Percentiles rank a stretch among this genome's conserved stretches.
These are phyloP conservation scores for Arthrobotrys pseudoclavata DNA, from an alignment of 2,329 filamentous ascomycete genomes.

Conservation along the genomic window DNA sequence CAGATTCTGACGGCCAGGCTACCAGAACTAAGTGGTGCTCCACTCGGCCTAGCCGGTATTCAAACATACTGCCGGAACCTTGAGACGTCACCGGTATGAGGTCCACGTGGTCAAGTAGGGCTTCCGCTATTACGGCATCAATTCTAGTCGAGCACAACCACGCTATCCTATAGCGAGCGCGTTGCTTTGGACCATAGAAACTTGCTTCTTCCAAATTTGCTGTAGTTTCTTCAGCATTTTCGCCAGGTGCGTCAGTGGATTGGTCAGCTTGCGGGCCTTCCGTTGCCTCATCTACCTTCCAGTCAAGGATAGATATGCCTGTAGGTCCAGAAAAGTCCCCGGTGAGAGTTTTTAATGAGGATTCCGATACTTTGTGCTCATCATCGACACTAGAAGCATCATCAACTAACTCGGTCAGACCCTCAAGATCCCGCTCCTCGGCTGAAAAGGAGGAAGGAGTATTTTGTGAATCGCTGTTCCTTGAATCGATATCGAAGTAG, in stretches of 20 bases:
- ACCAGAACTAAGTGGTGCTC: constrained; percentile 65
- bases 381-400: background rate
- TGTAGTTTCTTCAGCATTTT: background rate
- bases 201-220: background rate
- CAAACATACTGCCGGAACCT: constrained; percentile 58
- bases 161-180: constrained; percentile 23
- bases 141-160: constrained; percentile 16
- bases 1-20: constrained; percentile 51
- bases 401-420: constrained; percentile 25
- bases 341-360: constrained; percentile 20
- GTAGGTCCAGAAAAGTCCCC: background rate
- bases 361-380: constrained; percentile 24
- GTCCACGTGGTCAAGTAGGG: background rate
- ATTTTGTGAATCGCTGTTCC: constrained; percentile 30
- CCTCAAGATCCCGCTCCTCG: constrained; percentile 25
- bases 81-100: background rate
- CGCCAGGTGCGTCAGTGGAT: background rate
- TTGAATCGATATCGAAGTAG: constrained; percentile 45
- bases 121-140: background rate
- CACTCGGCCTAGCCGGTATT: constrained; percentile 64
- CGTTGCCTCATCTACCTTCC: constrained; percentile 4
- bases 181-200: background rate
- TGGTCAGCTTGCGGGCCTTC: background rate
- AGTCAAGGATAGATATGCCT: constrained; percentile 20
- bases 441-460: constrained; percentile 22